These are phyloP conservation scores for Leishmania gerbilli DNA, from an alignment of 208 protist genomes.

Conservation along the genomic window DNA sequence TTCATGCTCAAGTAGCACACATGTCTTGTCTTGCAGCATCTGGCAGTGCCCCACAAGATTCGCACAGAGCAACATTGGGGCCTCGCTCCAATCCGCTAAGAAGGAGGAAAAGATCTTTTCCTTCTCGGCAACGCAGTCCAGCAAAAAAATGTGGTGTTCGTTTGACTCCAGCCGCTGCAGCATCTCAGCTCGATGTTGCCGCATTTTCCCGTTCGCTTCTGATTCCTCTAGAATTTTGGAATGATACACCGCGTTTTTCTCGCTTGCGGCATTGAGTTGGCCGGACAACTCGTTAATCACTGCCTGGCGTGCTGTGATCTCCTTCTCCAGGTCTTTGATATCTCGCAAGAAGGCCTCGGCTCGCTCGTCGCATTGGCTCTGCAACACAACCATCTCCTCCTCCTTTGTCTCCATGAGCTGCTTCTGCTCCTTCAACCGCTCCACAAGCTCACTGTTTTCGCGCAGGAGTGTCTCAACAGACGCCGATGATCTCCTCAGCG, in stretches of 20 bases:
- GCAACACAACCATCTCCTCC: conserved; percentile 65
- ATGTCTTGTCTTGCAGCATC: not conserved
- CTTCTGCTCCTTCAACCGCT: conserved; percentile 25
- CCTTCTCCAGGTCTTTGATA: conserved; percentile 46
- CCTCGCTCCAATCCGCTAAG: not conserved
- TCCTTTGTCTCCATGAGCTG: conserved; percentile 40
- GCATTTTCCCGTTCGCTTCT: conserved; percentile 35
- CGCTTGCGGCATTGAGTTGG: conserved; percentile 57
- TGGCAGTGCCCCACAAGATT: not conserved
- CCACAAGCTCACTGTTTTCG: conserved; percentile 28
- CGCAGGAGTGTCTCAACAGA: conserved; percentile 3
- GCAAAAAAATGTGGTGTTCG: conserved; percentile 5
- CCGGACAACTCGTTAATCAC: conserved; percentile 72
- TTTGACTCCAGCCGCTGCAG: conserved; percentile 4
- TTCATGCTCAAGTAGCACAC: not conserved
- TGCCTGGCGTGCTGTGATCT: conserved; percentile 47
- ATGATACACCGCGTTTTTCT: conserved; percentile 58
- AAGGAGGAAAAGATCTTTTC: not conserved
- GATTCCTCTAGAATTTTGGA: conserved; percentile 58
- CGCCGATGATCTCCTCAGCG: conserved; percentile 16
- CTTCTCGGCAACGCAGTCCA: conserved; percentile 18
- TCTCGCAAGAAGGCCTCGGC: conserved; percentile 37
- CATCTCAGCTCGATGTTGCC: conserved; percentile 24
- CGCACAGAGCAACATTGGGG: not conserved
- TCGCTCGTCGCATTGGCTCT: conserved; percentile 50